Base-by-base conservation (phyloP, 169 alveolate genomes). In the Toxoplasma gondii region DNA sequence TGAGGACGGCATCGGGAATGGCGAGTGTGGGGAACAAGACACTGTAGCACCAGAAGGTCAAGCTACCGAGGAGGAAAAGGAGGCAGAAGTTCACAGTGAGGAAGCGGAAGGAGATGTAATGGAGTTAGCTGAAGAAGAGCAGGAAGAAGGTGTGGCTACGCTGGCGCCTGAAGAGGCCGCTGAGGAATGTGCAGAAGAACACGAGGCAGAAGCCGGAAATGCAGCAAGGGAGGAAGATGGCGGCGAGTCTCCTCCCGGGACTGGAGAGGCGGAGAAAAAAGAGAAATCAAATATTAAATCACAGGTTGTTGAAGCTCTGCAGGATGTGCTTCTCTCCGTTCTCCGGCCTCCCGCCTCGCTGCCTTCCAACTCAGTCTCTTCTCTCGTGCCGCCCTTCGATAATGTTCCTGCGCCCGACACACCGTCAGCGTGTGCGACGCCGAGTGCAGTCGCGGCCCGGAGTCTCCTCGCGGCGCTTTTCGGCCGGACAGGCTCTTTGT, bases 281-380 rank as follows among this genome's bases (percentile, higher is more conserved):
- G 39, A 27, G 83, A 34, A 34, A 31, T 9, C 34, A 27, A 34
- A 70, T 34, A 7, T 70, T 34, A 70, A 70, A 22, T 12, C 83
- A 34, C 34, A 70, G 29, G 83, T 70, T 34, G 83, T 34, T 17
- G 83, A 27, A 31, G 83, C 29, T 31, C 44, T 70, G 10, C 83
- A 70, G 44, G 83, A 70, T 70, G 83, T 70, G 34, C 83, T 70
- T 27, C 83, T 70, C 39, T 70, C 83, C 39, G 83, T 70, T 70
- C 27, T 70, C 27, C 83, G 27, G 39, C 27, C 34, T 34, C 10
- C 83, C 36, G 39, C 44, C 83, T 9, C 29, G 39, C 36, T 17
- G 83, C 83, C 44, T 9, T 16, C 39, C 83, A 70, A 22, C 83
- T 70, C 39, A 10, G 83, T 17, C 39, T 34, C 39, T 70, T 16